A percentile compares a stretch with the other conserved stretches of the same genome.
Conservation (phyloP, 1,139 yeast species). For the Pichia sp. region DNA sequence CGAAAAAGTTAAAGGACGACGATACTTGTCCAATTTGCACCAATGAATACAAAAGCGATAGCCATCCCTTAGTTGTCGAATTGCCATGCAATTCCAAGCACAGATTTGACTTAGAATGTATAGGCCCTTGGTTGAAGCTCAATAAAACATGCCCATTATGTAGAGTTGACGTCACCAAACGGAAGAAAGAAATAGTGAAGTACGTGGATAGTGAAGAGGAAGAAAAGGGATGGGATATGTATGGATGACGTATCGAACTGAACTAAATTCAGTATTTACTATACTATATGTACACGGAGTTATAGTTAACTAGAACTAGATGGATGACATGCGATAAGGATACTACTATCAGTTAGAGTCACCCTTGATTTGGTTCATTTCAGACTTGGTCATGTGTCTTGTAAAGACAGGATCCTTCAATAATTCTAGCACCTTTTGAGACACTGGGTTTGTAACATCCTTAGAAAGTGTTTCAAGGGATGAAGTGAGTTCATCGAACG, state of each 20-base stretch:
- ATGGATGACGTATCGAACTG: slow-evolving; percentile 21
- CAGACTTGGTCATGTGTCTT: slow-evolving; percentile 29
- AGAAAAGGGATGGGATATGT: slow-evolving; percentile 43
- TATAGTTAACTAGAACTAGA: too few relatives aligned
- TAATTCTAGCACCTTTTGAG: slow-evolving; percentile 65
- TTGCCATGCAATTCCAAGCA: slow-evolving; percentile 72
- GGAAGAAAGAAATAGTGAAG: slow-evolving; percentile 28
- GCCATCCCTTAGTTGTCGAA: slow-evolving; percentile 71
- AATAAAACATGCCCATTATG: slow-evolving; percentile 88
- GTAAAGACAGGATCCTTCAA: slow-evolving; percentile 62
- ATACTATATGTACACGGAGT: too few relatives aligned
- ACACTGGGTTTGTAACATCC: slow-evolving; percentile 44
- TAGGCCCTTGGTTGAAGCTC: slow-evolving; percentile 79
- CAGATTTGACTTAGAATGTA: slow-evolving; percentile 81
- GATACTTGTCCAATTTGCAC: slow-evolving; percentile 86
- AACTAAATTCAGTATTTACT: too few relatives aligned
- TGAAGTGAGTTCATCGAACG: slow-evolving; percentile 12
- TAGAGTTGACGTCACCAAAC: slow-evolving; percentile 52
- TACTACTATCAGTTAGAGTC: too few relatives aligned
- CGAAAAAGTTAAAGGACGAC: slow-evolving; percentile 39
- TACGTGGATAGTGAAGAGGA: slow-evolving; percentile 54
- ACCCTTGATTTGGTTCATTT: slow-evolving; percentile 18
- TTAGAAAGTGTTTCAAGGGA: slow-evolving; percentile 20
- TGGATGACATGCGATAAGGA: too few relatives aligned
- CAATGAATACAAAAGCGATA: slow-evolving; percentile 59